Conservation (phyloP, 1,139 yeast species). For the Taiozyma sp. region DNA sequence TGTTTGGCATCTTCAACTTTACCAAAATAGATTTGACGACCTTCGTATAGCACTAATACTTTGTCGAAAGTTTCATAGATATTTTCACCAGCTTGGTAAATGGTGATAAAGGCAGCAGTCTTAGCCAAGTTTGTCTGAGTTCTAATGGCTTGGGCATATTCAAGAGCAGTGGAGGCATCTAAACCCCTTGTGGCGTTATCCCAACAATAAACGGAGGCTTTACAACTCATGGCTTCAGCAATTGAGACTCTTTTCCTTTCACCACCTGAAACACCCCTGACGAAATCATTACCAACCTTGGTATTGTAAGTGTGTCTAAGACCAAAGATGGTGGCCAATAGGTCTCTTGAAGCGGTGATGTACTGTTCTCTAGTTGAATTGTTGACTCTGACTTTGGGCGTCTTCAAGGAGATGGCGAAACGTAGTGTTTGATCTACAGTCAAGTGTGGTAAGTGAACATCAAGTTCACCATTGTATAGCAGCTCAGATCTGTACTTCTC, state of each 20-base stretch:
- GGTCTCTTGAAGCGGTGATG: slow-evolving; percentile 45
- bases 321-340: slow-evolving; percentile 51
- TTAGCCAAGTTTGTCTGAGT: slow-evolving; percentile 33
- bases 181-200: slow-evolving; percentile 61
- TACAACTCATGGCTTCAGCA: slow-evolving; percentile 52
- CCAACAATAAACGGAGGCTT: slow-evolving; percentile 53
- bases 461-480: slow-evolving; percentile 48
- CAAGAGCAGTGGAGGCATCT: slow-evolving; percentile 55
- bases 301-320: slow-evolving; percentile 64
- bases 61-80: slow-evolving; percentile 44
- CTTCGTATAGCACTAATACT: slow-evolving; percentile 38
- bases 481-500: slow-evolving; percentile 44
- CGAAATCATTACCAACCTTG: slow-evolving; percentile 64
- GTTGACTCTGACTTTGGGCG: slow-evolving; percentile 37
- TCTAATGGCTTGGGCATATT: slow-evolving; percentile 40
- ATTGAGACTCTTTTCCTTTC: slow-evolving; percentile 81
- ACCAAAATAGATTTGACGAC: slow-evolving; percentile 42
- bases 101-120: slow-evolving; percentile 39
- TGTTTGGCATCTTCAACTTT: slow-evolving; percentile 36
- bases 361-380: slow-evolving; percentile 35
- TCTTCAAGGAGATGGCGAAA: slow-evolving; percentile 34
- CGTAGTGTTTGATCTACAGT: slow-evolving; percentile 47
- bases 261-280: slow-evolving; percentile 84
- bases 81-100: slow-evolving; percentile 44
- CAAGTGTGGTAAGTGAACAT: slow-evolving; percentile 50